Evolutionary conservation across 2,329 filamentous ascomycete species (phyloP), one percentile per base, ranked within the genome.

Genomic region (Mollisiaceae sp.): DNA sequence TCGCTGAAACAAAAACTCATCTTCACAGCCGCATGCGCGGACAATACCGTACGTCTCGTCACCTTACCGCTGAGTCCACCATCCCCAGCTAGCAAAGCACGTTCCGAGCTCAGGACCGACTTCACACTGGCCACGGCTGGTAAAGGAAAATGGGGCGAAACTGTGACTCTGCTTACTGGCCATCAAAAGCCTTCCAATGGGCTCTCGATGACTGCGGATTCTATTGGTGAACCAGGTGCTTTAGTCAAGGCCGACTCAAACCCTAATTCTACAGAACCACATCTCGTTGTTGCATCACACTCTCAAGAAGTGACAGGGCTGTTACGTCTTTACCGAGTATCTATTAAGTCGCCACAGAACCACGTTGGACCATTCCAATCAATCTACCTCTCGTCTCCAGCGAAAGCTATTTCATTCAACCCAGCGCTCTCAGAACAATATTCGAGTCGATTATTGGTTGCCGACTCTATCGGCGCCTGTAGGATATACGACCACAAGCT

Each of bases 71-170:
- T 89, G 36, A 87, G 84, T 0, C 87, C 87, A 0, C 87, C 87
- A 0, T 89, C 86, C 2, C 82, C 85, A 12, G 79, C 82, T 71
- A 87, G 84, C 75, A 89, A 89, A 72, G 78, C 80, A 2, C 79
- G 86, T 12, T 60, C 81, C 3, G 85, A 88, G 65, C 77, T 89
- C 27, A 81, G 80, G 61, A 76, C 78, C 20, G 81, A 79, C 65
- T 79, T 88, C 11, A 74, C 86, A 59, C 82, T 83, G 8, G 84
- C 82, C 22, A 83, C 81, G 67, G 84, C 84, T 41, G 87, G 87
- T 20, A 85, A 82, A 38, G 86, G 87, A 45, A 82, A 81, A n/a
- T 90, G 87, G 86, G 86, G 86, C 8, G 87, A 90, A 76, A 83
- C 82, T 0, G 76, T 90, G 27, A 79, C 83, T 1, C 74, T 83